Conservation (phyloP, 306 rosid species). For the Lathyrus oleraceus region DNA sequence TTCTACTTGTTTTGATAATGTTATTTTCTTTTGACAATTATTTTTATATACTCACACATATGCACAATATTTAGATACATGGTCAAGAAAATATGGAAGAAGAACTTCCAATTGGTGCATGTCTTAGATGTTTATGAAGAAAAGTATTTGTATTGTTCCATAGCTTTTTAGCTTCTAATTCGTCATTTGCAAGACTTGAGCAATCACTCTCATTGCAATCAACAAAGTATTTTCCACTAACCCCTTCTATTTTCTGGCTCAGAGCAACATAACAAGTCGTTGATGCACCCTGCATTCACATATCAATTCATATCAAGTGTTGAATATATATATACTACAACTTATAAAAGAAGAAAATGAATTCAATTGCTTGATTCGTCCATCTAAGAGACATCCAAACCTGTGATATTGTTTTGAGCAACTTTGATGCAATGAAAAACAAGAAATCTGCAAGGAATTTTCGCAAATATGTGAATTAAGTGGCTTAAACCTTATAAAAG, state of each 20-base stretch:
- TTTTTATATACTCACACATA: neutral
- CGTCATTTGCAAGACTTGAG: slow-evolving; percentile 78
- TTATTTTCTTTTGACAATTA: too few species aligned
- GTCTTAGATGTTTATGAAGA: slow-evolving; percentile 57
- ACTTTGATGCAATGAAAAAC: slow-evolving; percentile 82
- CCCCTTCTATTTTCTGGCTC: slow-evolving; percentile 66
- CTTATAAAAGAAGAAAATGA: too few species aligned
- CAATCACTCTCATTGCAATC: slow-evolving; percentile 83
- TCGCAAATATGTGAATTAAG: too few species aligned
- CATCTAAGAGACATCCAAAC: slow-evolving; percentile 21
- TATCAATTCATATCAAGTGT: neutral
- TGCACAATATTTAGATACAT: slow-evolving; percentile 4
- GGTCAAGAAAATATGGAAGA: slow-evolving; percentile 7
- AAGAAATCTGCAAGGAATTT: too few species aligned
- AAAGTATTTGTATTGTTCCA: slow-evolving; percentile 66
- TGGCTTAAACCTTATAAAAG: too few species aligned
- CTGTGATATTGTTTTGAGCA: slow-evolving; percentile 78
- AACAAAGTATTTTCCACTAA: slow-evolving; percentile 74
- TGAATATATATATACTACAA: too few species aligned
- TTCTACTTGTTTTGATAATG: too few species aligned
- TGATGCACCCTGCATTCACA: slow-evolving; percentile 68
- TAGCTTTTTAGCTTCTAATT: slow-evolving; percentile 68
- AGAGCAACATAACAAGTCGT: slow-evolving; percentile 87
- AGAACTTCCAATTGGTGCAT: slow-evolving; percentile 42
- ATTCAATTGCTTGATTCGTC: too few species aligned